Base-by-base conservation (phyloP, 306 rosid genomes). In the Nissolia schottii region DNA sequence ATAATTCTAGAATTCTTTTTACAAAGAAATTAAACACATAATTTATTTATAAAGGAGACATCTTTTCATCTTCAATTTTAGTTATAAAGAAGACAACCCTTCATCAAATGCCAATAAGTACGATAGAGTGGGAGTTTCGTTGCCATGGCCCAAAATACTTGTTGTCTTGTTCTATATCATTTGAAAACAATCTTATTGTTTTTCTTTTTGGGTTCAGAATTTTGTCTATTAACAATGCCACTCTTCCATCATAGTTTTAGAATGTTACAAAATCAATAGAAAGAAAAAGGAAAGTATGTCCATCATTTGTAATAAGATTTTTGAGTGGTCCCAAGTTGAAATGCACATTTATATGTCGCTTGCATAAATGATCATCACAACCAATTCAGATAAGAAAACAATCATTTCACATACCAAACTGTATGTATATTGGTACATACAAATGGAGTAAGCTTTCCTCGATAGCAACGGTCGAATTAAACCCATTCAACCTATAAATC, bases 331-430 rank as follows among this genome's bases (percentile, higher is more conserved):
- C 74, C 73, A 15, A 43, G 51, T 46, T 56, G 62, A 45, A 77
- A 63, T 54, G 24, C 69, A 67, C 48, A 67, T 54, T 59, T 28
- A 61, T 28, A 61, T 61, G 80, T 55, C 49, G 12, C 70, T 54
- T 62, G 31, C 77, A 73, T 67, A 77, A 82, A 77, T 67, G 73
- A 82, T 82, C 55, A 55, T 77, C 70, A 63, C 46, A 82, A 29
- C 61, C 70, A 46, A n/a, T 77, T 82, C 73, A 73, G 12, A 71
- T 15, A 43, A 54, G 67, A 55, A 67, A 68, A 62, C 77, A 68
- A 82, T 82, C 70, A 77, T 81, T 67, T 53, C 70, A 31, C 35
- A 51, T 61, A 60, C 69, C 65, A 70, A 57, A 35, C 40, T 14
- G 16, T 35, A 14, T 18, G 45, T 23, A 12, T 28, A n/a, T 53